Conservation (phyloP, 805 yeast species). For the Candida quercuum region DNA sequence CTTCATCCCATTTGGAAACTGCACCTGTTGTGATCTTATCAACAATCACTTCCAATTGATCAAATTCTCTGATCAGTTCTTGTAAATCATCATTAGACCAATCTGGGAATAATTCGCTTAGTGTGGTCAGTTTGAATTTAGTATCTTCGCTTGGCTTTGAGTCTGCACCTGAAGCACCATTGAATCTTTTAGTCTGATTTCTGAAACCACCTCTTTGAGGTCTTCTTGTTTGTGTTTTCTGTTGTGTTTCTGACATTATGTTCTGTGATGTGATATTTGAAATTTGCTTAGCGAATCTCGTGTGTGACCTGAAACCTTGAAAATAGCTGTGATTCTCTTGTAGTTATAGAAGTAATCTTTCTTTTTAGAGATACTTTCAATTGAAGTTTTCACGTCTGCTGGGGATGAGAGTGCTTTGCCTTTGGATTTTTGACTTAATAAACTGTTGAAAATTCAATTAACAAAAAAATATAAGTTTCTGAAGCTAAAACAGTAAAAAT, state of each 20-base stretch:
- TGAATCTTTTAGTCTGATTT: conserved; percentile 42
- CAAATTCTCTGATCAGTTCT: conserved; percentile 68
- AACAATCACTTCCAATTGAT: conserved; percentile 73
- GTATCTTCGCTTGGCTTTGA: conserved; percentile 26
- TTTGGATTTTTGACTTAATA: too few relatives aligned
- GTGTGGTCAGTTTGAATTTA: conserved; percentile 42
- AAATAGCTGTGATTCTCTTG: too few relatives aligned
- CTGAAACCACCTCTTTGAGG: conserved; percentile 31
- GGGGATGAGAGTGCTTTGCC: too few relatives aligned
- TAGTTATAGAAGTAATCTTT: too few relatives aligned
- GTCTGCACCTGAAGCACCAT: conserved; percentile 13
- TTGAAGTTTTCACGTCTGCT: too few relatives aligned
- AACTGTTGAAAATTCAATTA: too few relatives aligned
- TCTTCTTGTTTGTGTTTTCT: conserved; percentile 15
- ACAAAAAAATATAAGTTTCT: too few relatives aligned
- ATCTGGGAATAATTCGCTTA: conserved; percentile 87
- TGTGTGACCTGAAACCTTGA: too few relatives aligned
- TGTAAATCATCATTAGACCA: conserved; percentile 86
- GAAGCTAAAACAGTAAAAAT: too few relatives aligned
- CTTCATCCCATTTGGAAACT: conserved; percentile 92
- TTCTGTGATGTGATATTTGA: background rate
- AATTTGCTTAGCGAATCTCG: too few relatives aligned
- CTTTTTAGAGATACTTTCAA: too few relatives aligned
- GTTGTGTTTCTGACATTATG: conserved; percentile 1
- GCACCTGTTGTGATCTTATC: conserved; percentile 88